Conservation (phyloP, 495 filamentous ascomycete species). For the Tuber borchii region DNA sequence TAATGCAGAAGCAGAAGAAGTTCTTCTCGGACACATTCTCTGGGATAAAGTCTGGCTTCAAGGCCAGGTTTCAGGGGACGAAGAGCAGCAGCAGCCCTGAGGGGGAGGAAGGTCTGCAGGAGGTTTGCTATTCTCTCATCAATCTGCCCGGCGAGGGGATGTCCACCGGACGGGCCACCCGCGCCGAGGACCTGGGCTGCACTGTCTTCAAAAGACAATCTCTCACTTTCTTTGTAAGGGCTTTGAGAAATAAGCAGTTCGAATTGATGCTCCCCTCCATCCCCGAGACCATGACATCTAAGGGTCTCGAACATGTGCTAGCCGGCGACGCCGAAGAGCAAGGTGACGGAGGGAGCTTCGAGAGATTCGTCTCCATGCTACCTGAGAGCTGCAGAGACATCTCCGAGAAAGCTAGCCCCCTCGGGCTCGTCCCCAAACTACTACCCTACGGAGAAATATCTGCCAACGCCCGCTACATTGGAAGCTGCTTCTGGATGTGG, state of each 20-base stretch:
- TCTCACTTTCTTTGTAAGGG: slow-evolving; percentile 24
- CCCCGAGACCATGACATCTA: slow-evolving; percentile 6
- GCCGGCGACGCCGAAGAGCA: slow-evolving; percentile 24
- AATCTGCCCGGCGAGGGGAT: neutral
- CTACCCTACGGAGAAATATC: slow-evolving; percentile 35
- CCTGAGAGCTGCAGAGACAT: slow-evolving; percentile 34
- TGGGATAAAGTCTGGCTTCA: neutral
- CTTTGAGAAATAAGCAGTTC: slow-evolving; percentile 25
- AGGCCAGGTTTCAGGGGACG: neutral
- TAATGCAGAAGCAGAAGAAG: neutral
- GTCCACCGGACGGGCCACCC: neutral
- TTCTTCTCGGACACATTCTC: slow-evolving; percentile 1
- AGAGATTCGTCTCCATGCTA: slow-evolving; percentile 31
- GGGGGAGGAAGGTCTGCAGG: neutral
- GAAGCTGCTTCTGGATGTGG: slow-evolving; percentile 41
- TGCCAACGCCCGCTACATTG: slow-evolving; percentile 36
- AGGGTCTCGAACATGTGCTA: neutral
- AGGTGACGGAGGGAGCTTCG: slow-evolving; percentile 21
- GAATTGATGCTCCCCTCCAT: slow-evolving; percentile 23
- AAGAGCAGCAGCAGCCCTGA: too few relatives aligned
- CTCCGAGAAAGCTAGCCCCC: slow-evolving; percentile 37
- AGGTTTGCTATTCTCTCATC: neutral
- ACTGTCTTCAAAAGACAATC: slow-evolving; percentile 24
- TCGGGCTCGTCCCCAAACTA: slow-evolving; percentile 37
- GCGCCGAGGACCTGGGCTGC: neutral